Base-by-base conservation (phyloP, 495 filamentous ascomycete species). In the Evernia prunastri region DNA sequence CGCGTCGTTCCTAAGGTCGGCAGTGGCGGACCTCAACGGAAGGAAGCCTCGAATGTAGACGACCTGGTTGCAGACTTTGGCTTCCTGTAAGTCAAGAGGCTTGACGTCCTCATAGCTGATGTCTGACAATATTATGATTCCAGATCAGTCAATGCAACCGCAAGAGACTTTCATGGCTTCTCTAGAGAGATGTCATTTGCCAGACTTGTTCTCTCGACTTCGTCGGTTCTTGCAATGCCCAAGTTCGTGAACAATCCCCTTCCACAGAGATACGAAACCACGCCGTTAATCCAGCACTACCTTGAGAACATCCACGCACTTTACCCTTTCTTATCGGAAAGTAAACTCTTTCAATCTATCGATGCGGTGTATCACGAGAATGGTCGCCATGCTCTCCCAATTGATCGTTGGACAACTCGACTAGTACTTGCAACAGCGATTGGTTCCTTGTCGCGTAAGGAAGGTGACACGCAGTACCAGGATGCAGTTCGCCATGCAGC, bases 121-220 rank as follows among this genome's bases (percentile, higher is more conserved):
- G n/a, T 27, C 40, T 62, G 49, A 62, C 51, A 35, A 61, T 31
- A n/a, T 35, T 20, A 36, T 56, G 57, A 39, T 27, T 56, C 1
- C 64, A 95, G 90, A 61, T 89, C 91, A 10, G 87, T 97, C 69
- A 96, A 94, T 77, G 90, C 92, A 35, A 94, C 91, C 4, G 92
- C 92, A 8, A 82, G 91, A 61, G 92, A 96, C 73, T 97, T 96
- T 69, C 87, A 92, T 72, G 89, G 90, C 12, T 92, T 92, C 59
- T 86, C 89, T 31, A 84, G 81, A 56, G 87, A 85, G 66, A 91
- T 94, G 79, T 92, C 90, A 10, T 96, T 95, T 78, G 89, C 90
- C 37, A 87, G 89, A 23, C 79, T 96, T 53, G 84, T 94, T 59
- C 76, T 96, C 60, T 87, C 88, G 45, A 83, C 91, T 35, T 84